These are phyloP conservation scores for Myriosclerotinia scirpicola DNA, from an alignment of 2,329 filamentous ascomycete species.

Conservation along the genomic window DNA sequence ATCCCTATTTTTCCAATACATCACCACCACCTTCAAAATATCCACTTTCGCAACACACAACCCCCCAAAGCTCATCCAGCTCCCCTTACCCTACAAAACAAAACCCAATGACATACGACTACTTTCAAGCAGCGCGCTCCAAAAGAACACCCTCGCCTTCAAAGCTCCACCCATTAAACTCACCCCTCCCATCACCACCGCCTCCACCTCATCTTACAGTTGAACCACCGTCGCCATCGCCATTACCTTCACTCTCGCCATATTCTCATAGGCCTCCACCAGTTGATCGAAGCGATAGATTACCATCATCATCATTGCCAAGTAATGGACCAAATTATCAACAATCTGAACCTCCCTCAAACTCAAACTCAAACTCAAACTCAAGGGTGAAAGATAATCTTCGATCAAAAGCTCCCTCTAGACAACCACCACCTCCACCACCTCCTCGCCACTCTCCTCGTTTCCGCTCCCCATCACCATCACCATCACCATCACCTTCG, in stretches of 20 bases:
- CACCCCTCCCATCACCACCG: background rate
- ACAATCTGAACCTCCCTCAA: background rate
- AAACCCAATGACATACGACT: background rate
- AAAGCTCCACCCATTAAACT: background rate
- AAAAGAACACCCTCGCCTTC: background rate
- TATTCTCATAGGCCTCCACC: too few relatives aligned
- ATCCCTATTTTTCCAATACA: conserved; percentile 3
- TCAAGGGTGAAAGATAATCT: too few relatives aligned
- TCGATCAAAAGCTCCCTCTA: background rate
- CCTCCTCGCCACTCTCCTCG: background rate
- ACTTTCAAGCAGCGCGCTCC: background rate
- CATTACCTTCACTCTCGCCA: background rate
- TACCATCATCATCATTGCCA: background rate
- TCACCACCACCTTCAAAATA: background rate
- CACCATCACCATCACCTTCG: background rate
- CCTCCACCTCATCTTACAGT: background rate
- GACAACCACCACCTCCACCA: background rate
- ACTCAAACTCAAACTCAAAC: background rate
- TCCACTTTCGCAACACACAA: background rate
- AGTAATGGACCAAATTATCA: background rate
- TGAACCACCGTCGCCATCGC: background rate
- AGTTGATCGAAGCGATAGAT: background rate
- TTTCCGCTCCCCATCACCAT: too few relatives aligned
- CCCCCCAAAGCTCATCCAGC: background rate
- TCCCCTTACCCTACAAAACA: background rate